phyloP scores from a whole-genome alignment of 768 basidiomycete genomes.

The Phylloporus arenicola region DNA sequence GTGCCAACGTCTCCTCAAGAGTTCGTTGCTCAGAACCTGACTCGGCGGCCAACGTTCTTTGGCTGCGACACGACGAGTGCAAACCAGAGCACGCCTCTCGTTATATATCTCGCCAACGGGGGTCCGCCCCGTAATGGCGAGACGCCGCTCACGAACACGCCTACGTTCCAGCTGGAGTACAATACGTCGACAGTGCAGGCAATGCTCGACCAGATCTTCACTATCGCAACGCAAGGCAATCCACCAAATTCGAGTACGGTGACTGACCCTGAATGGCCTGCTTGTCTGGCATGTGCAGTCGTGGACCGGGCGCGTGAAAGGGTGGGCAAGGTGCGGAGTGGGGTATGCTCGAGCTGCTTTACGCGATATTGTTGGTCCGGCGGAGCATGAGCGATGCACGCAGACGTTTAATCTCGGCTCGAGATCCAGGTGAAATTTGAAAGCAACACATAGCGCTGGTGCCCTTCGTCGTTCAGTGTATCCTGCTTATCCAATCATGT shows the following conservation, averaged over 20 bases:
- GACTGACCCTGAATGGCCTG: conserved; percentile 40
- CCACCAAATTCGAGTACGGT: conserved; percentile 22
- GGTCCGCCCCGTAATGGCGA: conserved; percentile 37
- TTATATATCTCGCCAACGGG: conserved; percentile 57
- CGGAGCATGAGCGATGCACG: background rate
- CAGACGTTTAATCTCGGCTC: no score
- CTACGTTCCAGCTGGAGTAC: conserved; percentile 38
- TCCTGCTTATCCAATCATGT: no score
- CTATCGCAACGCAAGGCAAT: conserved; percentile 42
- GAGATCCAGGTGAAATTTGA: no score
- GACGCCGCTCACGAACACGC: conserved; percentile 38
- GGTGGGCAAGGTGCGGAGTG: conserved; percentile 21
- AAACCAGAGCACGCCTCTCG: conserved; percentile 36
- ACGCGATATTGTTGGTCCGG: conserved; percentile 30
- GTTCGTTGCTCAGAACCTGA: conserved; percentile 35
- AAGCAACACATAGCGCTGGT: no score
- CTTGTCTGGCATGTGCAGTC: conserved; percentile 48
- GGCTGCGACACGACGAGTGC: conserved; percentile 33
- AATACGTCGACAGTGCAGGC: conserved; percentile 32
- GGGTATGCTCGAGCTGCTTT: conserved; percentile 30
- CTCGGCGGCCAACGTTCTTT: conserved; percentile 40
- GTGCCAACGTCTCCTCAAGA: conserved; percentile 24
- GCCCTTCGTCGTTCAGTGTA: no score
- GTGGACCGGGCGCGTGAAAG: conserved; percentile 41
- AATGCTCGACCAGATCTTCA: conserved; percentile 44